phyloP scores from a whole-genome alignment of 164 flowering plant species.

The Piper longum region DNA sequence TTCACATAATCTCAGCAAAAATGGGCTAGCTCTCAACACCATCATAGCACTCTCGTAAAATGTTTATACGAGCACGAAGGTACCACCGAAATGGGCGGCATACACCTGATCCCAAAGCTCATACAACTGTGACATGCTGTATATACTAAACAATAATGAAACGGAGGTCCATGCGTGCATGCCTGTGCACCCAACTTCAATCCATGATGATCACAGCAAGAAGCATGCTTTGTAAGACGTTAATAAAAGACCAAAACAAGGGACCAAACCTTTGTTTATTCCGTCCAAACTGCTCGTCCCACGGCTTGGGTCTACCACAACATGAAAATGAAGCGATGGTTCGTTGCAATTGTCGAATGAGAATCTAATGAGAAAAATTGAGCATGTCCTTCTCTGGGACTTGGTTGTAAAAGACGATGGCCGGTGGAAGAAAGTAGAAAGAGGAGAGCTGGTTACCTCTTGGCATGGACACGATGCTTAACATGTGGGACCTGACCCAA shows the following conservation, averaged over 20 bases:
- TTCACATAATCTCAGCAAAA: neutral
- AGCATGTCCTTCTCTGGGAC: neutral
- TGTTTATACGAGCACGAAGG: neutral
- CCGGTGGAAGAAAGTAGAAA: no score
- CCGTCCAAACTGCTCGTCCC: neutral
- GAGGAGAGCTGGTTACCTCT: no score
- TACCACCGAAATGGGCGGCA: neutral
- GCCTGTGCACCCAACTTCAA: neutral
- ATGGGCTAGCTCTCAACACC: neutral
- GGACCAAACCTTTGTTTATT: neutral
- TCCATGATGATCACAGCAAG: slow-evolving; percentile 1
- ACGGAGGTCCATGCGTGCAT: slow-evolving; percentile 1
- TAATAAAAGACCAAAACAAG: neutral
- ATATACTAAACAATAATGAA: neutral
- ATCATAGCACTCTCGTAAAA: neutral
- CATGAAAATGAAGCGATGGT: neutral
- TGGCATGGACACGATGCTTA: no score
- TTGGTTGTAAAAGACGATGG: neutral
- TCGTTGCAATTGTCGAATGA: neutral
- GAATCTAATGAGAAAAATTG: neutral
- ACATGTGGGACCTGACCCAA: no score
- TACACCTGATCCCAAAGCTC: neutral
- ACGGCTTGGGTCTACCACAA: neutral
- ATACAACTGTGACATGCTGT: neutral
- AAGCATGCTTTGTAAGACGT: neutral